Percentiles rank a stretch among this genome's conserved stretches.
Evolutionary conservation across 1,139 yeast species (phyloP).

Genomic region (Suhomyces kunorum): DNA sequence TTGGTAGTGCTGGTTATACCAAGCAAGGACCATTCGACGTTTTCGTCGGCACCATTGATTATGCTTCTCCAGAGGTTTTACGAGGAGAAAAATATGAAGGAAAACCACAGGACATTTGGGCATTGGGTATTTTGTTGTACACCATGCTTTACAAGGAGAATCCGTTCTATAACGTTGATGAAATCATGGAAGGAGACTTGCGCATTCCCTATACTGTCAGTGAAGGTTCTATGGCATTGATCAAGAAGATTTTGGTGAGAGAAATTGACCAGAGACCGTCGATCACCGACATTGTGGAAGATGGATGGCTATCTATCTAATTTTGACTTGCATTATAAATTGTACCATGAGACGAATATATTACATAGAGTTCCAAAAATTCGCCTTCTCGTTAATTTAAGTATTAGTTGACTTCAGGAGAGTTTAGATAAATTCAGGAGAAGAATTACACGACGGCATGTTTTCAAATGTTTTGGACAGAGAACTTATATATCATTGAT

Average conservation of each 20-base stretch:
- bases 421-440: too few species aligned
- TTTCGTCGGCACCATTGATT: conserved; percentile 95
- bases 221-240: conserved; percentile 58
- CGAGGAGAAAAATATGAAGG: conserved; percentile 89
- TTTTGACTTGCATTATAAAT: background rate
- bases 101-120: conserved; percentile 96
- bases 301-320: conserved; percentile 59
- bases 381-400: background rate
- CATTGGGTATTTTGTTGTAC: conserved; percentile 84
- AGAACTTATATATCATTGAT: background rate
- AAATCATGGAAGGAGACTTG: conserved; percentile 86
- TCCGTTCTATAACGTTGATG: conserved; percentile 93
- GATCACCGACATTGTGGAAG: conserved; percentile 65
- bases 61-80: conserved; percentile 95
- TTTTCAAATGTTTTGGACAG: background rate
- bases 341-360: background rate
- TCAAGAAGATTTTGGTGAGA: conserved; percentile 63
- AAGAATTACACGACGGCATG: too few species aligned
- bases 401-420: too few species aligned
- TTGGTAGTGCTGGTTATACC: conserved; percentile 91
- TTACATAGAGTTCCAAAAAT: background rate
- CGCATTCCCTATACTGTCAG: conserved; percentile 66
- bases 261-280: conserved; percentile 68
- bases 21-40: conserved; percentile 94
- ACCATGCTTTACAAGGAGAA: conserved; percentile 92